Evolutionary conservation across 2,329 filamentous ascomycete genomes (phyloP).

Genomic region (Fusarium pininemorale): DNA sequence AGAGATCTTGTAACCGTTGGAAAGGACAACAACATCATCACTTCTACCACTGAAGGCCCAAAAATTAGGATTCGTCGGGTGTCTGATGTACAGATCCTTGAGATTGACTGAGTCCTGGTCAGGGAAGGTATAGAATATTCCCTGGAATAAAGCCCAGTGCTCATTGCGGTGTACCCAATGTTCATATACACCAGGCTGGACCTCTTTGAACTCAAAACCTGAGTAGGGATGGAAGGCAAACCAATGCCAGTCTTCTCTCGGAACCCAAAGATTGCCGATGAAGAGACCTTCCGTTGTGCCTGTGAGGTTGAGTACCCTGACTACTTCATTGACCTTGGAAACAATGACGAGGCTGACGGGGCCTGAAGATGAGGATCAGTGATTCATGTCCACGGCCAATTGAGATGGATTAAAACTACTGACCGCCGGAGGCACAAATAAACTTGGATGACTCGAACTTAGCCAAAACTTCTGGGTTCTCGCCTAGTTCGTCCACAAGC

Average conservation of each 20-base stretch:
- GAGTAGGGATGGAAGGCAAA: slow-evolving; percentile 48
- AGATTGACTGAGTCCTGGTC: slow-evolving; percentile 41
- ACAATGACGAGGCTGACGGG: slow-evolving; percentile 44
- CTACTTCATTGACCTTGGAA: slow-evolving; percentile 44
- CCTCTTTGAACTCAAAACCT: slow-evolving; percentile 47
- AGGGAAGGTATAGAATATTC: slow-evolving; percentile 48
- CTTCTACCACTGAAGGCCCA: slow-evolving; percentile 45
- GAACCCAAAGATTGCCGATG: slow-evolving; percentile 44
- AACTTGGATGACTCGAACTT: slow-evolving; percentile 48
- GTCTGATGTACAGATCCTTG: slow-evolving; percentile 44
- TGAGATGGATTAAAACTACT: neutral
- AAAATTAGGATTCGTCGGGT: slow-evolving; percentile 41
- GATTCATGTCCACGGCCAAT: too few species aligned
- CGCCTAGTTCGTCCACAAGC: slow-evolving; percentile 46
- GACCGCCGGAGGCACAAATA: slow-evolving; percentile 44
- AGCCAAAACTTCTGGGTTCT: slow-evolving; percentile 44
- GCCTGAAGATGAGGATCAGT: neutral
- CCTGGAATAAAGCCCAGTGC: slow-evolving; percentile 19
- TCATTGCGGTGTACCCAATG: slow-evolving; percentile 48
- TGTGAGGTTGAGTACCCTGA: slow-evolving; percentile 47
- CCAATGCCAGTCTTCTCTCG: slow-evolving; percentile 45
- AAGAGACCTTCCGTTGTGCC: slow-evolving; percentile 49
- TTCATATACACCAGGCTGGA: slow-evolving; percentile 44
- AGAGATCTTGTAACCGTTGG: slow-evolving; percentile 46
- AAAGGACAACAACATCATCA: slow-evolving; percentile 45